Conservation (phyloP, 208 protist genomes). For the Tritrichomonas foetus region DNA sequence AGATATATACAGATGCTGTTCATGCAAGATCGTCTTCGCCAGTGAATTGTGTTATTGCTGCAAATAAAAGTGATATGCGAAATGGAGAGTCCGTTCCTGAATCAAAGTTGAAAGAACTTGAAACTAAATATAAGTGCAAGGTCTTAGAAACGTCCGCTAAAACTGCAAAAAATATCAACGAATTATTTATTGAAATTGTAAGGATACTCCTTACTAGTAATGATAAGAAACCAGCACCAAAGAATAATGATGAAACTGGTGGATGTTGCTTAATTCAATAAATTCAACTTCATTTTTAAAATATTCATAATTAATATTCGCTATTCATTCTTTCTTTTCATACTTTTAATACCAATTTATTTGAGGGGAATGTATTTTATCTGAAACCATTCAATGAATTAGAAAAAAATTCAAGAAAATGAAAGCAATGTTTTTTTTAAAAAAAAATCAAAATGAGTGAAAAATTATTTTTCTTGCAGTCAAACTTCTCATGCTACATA, state of each 20-base stretch:
- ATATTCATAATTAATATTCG: neutral
- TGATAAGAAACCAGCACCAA: neutral
- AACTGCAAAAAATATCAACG: neutral
- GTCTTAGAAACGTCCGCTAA: constrained; percentile 35
- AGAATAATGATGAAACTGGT: neutral
- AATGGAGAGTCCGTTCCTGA: neutral
- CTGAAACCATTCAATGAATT: neutral
- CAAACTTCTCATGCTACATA: no score
- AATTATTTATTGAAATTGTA: neutral
- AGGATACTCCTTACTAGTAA: neutral
- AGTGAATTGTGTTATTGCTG: neutral
- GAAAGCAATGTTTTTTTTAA: no score
- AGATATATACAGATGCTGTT: neutral
- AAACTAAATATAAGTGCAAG: neutral
- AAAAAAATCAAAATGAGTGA: no score
- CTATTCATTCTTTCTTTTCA: neutral
- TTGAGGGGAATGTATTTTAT: neutral
- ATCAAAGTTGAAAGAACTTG: neutral
- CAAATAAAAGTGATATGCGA: neutral
- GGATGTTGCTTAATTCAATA: neutral
- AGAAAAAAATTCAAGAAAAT: no score
- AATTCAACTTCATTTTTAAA: neutral
- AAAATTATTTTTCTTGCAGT: no score
- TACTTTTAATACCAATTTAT: neutral
- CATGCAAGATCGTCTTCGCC: neutral